Base-by-base conservation (phyloP, 345 rosid species). In the Bruguiera sexangula region DNA sequence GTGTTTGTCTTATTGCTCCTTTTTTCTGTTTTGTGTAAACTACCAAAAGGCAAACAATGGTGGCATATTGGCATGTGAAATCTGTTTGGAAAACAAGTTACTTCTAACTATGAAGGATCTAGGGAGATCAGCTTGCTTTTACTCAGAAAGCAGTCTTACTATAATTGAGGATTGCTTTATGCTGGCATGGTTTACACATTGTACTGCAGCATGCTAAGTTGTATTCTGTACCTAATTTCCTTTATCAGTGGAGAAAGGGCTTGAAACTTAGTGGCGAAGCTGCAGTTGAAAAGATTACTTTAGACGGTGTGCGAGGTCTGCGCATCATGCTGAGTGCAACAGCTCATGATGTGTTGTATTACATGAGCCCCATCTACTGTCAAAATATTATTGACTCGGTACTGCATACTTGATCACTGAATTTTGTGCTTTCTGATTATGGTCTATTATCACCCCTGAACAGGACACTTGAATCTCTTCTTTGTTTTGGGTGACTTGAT, bases 361-460 rank as follows among this genome's bases (percentile, higher is more conserved):
- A 95, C 82, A 88, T 95, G 99, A 95, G 98, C 78, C 97, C 99
- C 69, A 86, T 95, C 69, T 92, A 95, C 60, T 92, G 98, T 72
- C 99, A 95, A 80, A 93, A 89, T 80, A 92, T 95, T 57, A 86
- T 92, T 63, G 80, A 92, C 74, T 90, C 99, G 89, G 99, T 95
- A 88, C 57, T 67, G 60, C 60, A 48, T 64, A 68, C 66, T 51
- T 53, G 30, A 55, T 62, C 60, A 67, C 27, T 39, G 1, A 24
- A 43, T 54, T 52, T 22, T 51, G 21, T 63, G 53, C 54, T 16
- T 30, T 32, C 66, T 63, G 58, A 19, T 34, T 26, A 64, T 67
- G 39, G 30, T 46, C 62, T 39, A 37, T 31, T 50, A 56, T 24
- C 8, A 8, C 43, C 6, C 30, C 16, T 7, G 31, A 60, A 39